Conservation (phyloP, 2,329 filamentous ascomycete species). For the Pseudocercospora pini-densiflorae region DNA sequence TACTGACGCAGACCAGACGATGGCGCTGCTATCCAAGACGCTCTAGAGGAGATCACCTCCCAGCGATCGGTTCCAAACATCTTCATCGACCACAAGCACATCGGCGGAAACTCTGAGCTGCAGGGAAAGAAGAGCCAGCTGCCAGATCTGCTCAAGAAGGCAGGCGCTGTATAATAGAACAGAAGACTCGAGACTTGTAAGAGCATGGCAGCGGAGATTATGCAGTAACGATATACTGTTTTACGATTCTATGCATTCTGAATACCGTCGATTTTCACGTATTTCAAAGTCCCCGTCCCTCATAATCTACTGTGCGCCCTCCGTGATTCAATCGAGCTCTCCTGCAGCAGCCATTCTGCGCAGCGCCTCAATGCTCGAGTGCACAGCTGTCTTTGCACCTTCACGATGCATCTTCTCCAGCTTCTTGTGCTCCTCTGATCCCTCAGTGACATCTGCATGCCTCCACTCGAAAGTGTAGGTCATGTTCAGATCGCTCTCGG, state of each 20-base stretch:
- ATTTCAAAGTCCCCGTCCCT: background rate
- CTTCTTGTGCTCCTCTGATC: slow-evolving; percentile 41
- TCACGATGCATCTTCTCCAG: slow-evolving; percentile 34
- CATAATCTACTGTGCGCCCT: background rate
- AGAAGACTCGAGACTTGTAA: background rate
- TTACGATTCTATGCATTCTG: background rate
- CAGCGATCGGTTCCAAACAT: slow-evolving; percentile 95
- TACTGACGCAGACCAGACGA: slow-evolving; percentile 64
- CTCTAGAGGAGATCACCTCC: slow-evolving; percentile 76
- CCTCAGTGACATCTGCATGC: slow-evolving; percentile 42
- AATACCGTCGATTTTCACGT: slow-evolving; percentile 14
- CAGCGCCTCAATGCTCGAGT: slow-evolving; percentile 48
- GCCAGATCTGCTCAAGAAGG: slow-evolving; percentile 65
- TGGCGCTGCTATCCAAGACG: slow-evolving; percentile 79
- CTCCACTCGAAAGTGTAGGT: slow-evolving; percentile 54
- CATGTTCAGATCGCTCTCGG: slow-evolving; percentile 45
- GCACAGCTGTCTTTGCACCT: slow-evolving; percentile 48
- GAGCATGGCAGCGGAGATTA: background rate
- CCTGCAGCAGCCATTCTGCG: slow-evolving; percentile 44
- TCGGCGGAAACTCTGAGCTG: slow-evolving; percentile 93
- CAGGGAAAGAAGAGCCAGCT: slow-evolving; percentile 70
- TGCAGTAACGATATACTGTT: background rate
- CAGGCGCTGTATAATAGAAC: slow-evolving; percentile 56
- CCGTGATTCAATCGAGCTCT: slow-evolving; percentile 28
- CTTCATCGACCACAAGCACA: slow-evolving; percentile 88